Conservation (phyloP, 805 yeast genomes). For the Candida palmyrensis region DNA sequence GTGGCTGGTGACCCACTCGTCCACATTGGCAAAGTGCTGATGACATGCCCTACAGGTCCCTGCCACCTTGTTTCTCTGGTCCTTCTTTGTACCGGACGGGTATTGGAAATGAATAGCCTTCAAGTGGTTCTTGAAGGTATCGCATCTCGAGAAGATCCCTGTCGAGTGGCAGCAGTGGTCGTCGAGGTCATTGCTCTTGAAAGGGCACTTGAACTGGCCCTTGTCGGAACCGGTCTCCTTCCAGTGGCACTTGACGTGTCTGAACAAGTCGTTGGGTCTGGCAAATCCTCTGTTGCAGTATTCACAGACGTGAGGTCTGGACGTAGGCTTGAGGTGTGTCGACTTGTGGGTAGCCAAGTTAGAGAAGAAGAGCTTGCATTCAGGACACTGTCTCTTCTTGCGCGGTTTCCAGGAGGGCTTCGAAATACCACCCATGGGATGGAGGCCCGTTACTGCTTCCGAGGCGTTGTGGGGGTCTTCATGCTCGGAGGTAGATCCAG, state of each 20-base stretch:
- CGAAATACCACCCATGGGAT: too few species aligned
- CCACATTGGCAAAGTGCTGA: conserved; percentile 57
- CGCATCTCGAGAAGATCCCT: conserved; percentile 85
- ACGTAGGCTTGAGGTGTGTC: conserved; percentile 65
- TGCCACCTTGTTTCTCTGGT: conserved; percentile 57
- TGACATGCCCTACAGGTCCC: conserved; percentile 83
- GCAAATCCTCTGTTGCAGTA: conserved; percentile 83
- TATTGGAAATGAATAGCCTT: conserved; percentile 87
- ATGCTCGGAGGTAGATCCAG: too few species aligned
- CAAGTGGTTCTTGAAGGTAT: conserved; percentile 86
- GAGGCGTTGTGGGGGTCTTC: background rate
- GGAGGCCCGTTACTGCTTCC: background rate
- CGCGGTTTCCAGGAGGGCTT: conserved; percentile 39
- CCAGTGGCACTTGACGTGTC: conserved; percentile 85
- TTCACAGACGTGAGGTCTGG: conserved; percentile 74
- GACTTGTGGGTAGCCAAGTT: conserved; percentile 82
- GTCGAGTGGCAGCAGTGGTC: conserved; percentile 66
- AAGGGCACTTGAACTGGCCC: conserved; percentile 79
- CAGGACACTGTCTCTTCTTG: conserved; percentile 68
- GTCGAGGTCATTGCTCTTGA: conserved; percentile 28
- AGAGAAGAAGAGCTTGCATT: conserved; percentile 62
- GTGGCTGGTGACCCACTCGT: conserved; percentile 74
- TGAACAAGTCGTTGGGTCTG: conserved; percentile 76
- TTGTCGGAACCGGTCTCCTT: conserved; percentile 65
- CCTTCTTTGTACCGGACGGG: conserved; percentile 81